Base-by-base conservation (phyloP, 371 early-diverging fungal genomes). In the Choanephora cucurbitarum region DNA sequence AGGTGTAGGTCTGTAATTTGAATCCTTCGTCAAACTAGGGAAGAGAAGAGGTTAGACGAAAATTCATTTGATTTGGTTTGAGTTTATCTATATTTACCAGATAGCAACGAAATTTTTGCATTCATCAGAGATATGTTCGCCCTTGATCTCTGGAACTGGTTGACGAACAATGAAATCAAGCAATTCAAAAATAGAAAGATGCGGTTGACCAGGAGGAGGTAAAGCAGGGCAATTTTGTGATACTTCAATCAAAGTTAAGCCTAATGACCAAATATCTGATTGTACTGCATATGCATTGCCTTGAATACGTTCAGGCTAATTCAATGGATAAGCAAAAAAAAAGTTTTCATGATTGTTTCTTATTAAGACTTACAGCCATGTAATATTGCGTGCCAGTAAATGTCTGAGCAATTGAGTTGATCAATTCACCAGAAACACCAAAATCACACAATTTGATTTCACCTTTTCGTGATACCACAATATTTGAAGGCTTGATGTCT, bases 321-420 rank as follows among this genome's bases (percentile, higher is more conserved):
- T 33, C 11, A 14, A n/a, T n/a, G n/a, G n/a, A n/a, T n/a, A n/a
- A n/a, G n/a, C n/a, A n/a, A n/a, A n/a, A n/a, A n/a, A n/a, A n/a
- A n/a, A n/a, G n/a, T n/a, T n/a, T n/a, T n/a, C n/a, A n/a, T n/a
- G n/a, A n/a, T n/a, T n/a, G n/a, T n/a, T n/a, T n/a, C n/a, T n/a
- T n/a, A n/a, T n/a, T n/a, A n/a, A n/a, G n/a, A 83, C 86, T 69
- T 86, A 92, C 92, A 46, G 96, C 91, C 96, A 98, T 96, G 58
- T 98, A 98, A 46, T 90, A 91, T 55, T 89, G 87, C 23, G 99
- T 97, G 8, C 99, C 99, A 0, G 94, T 92, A 80, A 96, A 96
- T 6, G 98, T 96, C 57, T 91, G 85, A 21, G 96, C 97, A 13
- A 95, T 77, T 3, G 96, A 93, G 56, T 94, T 90, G 55, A 92